Conservation (phyloP, 176 grass and related monocot genomes). For the Stipa capillata region DNA sequence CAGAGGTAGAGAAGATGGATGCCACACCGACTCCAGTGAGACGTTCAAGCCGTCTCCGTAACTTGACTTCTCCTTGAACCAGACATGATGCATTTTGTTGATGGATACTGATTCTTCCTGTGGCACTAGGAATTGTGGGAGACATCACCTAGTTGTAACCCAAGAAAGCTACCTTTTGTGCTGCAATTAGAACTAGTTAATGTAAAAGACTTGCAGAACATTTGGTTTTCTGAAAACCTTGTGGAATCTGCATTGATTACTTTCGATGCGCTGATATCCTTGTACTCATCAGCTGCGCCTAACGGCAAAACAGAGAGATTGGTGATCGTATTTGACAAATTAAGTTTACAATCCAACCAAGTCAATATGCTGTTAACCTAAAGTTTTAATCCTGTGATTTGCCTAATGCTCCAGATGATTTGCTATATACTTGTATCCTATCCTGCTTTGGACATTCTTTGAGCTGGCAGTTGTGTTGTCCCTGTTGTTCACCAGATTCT, state of each 20-base stretch:
- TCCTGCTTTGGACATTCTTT: too few species aligned
- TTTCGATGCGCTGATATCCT: neutral
- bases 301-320: neutral
- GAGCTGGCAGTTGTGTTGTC: neutral
- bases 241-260: neutral
- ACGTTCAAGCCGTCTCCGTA: slow-evolving; percentile 46
- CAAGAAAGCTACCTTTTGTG: neutral
- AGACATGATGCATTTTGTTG: neutral
- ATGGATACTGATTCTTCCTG: too few species aligned
- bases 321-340: neutral
- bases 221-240: neutral
- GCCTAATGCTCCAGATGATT: neutral
- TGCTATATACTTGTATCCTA: too few species aligned
- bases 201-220: neutral
- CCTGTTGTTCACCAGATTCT: neutral
- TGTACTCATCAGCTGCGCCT: slow-evolving; percentile 1
- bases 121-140: neutral
- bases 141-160: slow-evolving; percentile 38
- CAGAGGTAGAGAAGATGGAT: neutral
- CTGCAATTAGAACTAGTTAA: neutral
- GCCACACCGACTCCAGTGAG: slow-evolving; percentile 21
- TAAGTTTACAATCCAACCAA: neutral
- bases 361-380: neutral
- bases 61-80: slow-evolving; percentile 32
- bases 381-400: neutral